These are phyloP conservation scores for Plantago major DNA, from an alignment of 257 asterid species.

Conservation along the genomic window DNA sequence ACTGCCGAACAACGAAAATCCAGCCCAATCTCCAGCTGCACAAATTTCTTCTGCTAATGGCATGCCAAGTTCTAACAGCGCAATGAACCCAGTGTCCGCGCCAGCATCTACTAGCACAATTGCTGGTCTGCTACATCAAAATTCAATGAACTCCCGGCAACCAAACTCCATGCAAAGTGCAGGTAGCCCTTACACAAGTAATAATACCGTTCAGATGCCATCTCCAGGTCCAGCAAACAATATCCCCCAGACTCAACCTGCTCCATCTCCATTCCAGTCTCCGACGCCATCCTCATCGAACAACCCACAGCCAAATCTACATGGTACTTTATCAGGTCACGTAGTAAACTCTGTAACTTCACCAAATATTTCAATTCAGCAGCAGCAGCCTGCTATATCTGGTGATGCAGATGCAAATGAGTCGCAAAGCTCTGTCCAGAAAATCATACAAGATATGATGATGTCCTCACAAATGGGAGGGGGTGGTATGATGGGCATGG, in stretches of 20 bases:
- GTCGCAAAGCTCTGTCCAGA: conserved; percentile 87
- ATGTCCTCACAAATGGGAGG: conserved; percentile 72
- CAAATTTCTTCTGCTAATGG: conserved; percentile 55
- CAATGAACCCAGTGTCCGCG: conserved; percentile 38
- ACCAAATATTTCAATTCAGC: conserved; percentile 54
- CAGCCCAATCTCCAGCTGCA: conserved; percentile 37
- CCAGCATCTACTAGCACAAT: conserved; percentile 42
- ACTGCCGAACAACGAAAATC: conserved; percentile 46
- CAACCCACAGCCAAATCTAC: conserved; percentile 51
- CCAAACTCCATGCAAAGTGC: conserved; percentile 42
- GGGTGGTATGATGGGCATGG: conserved; percentile 48
- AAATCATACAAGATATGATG: conserved; percentile 78
- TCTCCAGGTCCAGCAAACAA: conserved; percentile 64
- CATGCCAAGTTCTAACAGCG: conserved; percentile 36
- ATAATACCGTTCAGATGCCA: conserved; percentile 45
- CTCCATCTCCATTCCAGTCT: conserved; percentile 61
- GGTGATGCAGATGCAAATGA: conserved; percentile 65
- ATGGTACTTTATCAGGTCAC: conserved; percentile 23
- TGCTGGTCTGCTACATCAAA: conserved; percentile 62
- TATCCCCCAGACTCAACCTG: conserved; percentile 47
- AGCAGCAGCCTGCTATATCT: conserved; percentile 52
- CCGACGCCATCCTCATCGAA: conserved; percentile 67
- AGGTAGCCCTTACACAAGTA: conserved; percentile 51
- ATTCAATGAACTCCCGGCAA: conserved; percentile 67
- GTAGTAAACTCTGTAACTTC: conserved; percentile 43